phyloP scores from a whole-genome alignment of 371 early-diverging fungal species.

The Gilbertella persicaria region DNA sequence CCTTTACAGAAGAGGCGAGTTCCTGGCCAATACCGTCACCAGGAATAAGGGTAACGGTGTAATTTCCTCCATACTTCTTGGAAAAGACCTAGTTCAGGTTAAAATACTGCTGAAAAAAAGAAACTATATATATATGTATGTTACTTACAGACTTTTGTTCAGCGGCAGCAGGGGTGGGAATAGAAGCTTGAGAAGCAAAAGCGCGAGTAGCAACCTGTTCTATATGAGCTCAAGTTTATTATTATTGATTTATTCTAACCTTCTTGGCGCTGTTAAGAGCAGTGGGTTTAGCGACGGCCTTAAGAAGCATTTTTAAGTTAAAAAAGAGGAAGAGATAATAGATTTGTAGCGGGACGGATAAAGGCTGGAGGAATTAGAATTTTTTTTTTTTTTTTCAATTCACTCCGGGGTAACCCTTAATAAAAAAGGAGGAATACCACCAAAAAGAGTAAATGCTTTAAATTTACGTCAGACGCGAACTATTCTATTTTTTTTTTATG shows the following conservation, averaged over 20 bases:
- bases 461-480: neutral
- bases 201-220: constrained; percentile 26
- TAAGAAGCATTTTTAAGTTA: constrained; percentile 29
- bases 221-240: neutral
- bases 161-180: constrained; percentile 49
- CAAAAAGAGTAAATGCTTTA: too few species aligned
- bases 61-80: constrained; percentile 67
- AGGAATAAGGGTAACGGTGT: constrained; percentile 95
- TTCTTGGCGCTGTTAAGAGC: constrained; percentile 21
- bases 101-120: neutral
- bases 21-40: constrained; percentile 98
- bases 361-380: constrained; percentile 6
- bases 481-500: neutral
- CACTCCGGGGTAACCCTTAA: constrained; percentile 17
- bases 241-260: constrained; percentile 4
- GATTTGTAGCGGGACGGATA: constrained; percentile 4
- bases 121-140: neutral
- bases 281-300: constrained; percentile 30
- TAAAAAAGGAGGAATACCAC: neutral
- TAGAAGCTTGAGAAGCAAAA: constrained; percentile 44
- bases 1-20: constrained; percentile 86
- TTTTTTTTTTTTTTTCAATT: constrained; percentile 9
- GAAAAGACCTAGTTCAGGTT: constrained; percentile 33
- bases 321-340: constrained; percentile 3
- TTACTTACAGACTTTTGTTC: constrained; percentile 48